Percentiles rank a stretch among this genome's conserved stretches.
Evolutionary conservation across 192 early-diverging fungal genomes (phyloP).

Genomic region (Rhizophagus prolifer): DNA sequence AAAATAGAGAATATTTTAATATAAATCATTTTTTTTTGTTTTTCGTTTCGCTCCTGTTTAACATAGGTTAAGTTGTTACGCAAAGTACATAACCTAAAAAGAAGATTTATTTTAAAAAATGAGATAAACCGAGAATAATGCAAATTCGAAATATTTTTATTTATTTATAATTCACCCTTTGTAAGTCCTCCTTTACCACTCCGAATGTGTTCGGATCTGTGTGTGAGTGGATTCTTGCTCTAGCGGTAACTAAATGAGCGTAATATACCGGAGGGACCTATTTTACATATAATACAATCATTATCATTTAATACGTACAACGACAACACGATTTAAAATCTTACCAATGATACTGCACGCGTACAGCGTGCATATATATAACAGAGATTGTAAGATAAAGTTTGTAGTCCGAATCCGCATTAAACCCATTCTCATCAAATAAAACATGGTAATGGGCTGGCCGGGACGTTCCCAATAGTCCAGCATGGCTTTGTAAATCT

Average conservation of each 20-base stretch:
- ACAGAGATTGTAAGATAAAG: slow-evolving; percentile 89
- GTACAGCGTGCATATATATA: slow-evolving; percentile 90
- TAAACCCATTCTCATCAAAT: slow-evolving; percentile 81
- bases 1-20: no score
- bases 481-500: slow-evolving; percentile 84
- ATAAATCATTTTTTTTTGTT: no score
- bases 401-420: slow-evolving; percentile 77
- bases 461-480: slow-evolving; percentile 89
- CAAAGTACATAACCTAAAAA: slow-evolving; percentile 2
- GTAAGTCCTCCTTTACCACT: slow-evolving; percentile 41
- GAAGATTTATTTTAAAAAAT: background rate
- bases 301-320: background rate
- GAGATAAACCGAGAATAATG: no score
- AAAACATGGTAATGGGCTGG: slow-evolving; percentile 92
- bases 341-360: slow-evolving; percentile 73
- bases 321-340: background rate
- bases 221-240: slow-evolving; percentile 88
- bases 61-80: background rate
- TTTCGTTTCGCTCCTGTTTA: no score
- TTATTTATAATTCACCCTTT: slow-evolving; percentile 27
- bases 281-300: background rate
- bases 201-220: slow-evolving; percentile 18
- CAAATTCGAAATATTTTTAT: no score
- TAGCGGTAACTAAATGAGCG: slow-evolving; percentile 81
- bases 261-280: slow-evolving; percentile 86